These are phyloP conservation scores for Discostella stelligera DNA, from an alignment of 352 stramenopile species.

Conservation along the genomic window DNA sequence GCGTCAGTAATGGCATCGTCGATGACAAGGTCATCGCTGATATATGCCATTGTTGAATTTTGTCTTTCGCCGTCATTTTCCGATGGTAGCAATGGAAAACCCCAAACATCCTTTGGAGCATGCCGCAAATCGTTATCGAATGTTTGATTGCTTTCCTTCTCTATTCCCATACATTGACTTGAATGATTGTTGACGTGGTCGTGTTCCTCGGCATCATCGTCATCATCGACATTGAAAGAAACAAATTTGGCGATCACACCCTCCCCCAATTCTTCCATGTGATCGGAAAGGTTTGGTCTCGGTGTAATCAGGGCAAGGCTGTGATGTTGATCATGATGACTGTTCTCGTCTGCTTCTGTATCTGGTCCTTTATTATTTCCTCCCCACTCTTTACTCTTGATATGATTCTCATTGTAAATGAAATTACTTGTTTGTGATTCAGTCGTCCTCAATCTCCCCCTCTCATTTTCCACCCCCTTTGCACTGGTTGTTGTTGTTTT, in stretches of 20 bases:
- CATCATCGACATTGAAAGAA: slow-evolving; percentile 55
- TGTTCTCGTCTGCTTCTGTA: slow-evolving; percentile 30
- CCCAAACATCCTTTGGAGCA: slow-evolving; percentile 73
- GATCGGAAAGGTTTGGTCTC: slow-evolving; percentile 31
- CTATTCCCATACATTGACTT: neutral
- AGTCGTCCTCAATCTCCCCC: slow-evolving; percentile 17
- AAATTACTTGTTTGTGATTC: neutral
- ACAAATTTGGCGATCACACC: slow-evolving; percentile 76
- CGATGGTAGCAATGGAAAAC: slow-evolving; percentile 75
- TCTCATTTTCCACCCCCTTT: neutral
- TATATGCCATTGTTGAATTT: slow-evolving; percentile 6
- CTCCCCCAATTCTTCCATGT: slow-evolving; percentile 56
- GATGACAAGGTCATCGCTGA: slow-evolving; percentile 16
- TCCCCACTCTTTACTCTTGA: slow-evolving; percentile 39
- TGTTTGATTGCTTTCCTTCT: slow-evolving; percentile 1
- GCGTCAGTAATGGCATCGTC: slow-evolving; percentile 46
- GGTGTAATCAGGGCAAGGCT: slow-evolving; percentile 39
- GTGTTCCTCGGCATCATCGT: slow-evolving; percentile 16
- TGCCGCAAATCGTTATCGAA: slow-evolving; percentile 48
- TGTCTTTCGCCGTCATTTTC: slow-evolving; percentile 27
- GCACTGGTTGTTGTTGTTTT: no score
- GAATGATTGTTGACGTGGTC: neutral
- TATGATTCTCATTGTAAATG: slow-evolving; percentile 26
- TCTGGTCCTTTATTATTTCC: slow-evolving; percentile 24
- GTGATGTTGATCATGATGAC: slow-evolving; percentile 21